These are phyloP conservation scores for Malania oleifera DNA, from an alignment of 164 flowering plant genomes.

Conservation along the genomic window DNA sequence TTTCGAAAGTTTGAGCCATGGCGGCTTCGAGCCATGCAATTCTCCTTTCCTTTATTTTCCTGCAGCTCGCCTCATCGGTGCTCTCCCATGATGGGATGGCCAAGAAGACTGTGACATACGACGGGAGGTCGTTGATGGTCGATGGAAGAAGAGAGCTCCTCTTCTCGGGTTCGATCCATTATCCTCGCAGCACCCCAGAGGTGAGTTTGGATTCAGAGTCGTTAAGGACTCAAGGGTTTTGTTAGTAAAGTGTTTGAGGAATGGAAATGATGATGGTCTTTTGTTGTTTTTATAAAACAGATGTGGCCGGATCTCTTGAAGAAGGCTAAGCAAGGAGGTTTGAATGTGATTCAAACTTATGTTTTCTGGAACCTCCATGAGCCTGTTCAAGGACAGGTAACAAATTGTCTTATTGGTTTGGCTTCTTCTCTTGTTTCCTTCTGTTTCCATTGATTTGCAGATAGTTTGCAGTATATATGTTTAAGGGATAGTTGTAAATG, in stretches of 20 bases:
- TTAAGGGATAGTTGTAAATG: no score
- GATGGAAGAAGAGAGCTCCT: conserved; percentile 51
- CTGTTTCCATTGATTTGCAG: no score
- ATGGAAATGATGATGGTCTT: not conserved
- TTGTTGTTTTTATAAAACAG: not conserved
- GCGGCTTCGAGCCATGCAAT: not conserved
- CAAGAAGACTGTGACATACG: conserved; percentile 34
- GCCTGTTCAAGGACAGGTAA: conserved; percentile 1
- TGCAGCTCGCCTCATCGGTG: not conserved
- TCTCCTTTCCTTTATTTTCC: not conserved
- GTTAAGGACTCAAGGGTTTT: no score
- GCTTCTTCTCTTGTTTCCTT: no score
- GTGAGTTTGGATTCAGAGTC: conserved; percentile 16
- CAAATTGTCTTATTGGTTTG: not conserved
- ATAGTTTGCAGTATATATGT: no score
- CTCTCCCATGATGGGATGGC: not conserved
- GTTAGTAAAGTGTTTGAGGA: not conserved
- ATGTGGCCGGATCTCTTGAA: not conserved
- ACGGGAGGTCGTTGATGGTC: conserved; percentile 50
- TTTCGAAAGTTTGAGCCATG: no score
- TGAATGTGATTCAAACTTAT: not conserved
- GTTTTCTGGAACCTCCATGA: conserved; percentile 1
- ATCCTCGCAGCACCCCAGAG: conserved; percentile 61
- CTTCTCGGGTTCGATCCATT: conserved; percentile 65
- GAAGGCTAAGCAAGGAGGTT: not conserved